Evolutionary conservation across 257 asterid genomes (phyloP).

Genomic region (Solanum chaucha): DNA sequence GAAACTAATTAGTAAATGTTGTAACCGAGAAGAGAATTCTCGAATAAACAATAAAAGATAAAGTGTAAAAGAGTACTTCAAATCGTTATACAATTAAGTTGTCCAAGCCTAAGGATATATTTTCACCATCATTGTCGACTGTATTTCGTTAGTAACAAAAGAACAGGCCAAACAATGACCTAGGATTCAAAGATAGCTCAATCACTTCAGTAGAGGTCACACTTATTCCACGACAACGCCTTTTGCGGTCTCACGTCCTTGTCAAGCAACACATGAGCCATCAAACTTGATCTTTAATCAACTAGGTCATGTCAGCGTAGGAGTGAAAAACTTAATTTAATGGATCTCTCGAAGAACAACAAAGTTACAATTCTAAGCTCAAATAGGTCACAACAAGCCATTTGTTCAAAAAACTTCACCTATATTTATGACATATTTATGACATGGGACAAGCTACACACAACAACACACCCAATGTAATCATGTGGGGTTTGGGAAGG

Average conservation of each 20-base stretch:
- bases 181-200: background rate
- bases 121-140: background rate
- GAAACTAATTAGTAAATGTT: background rate
- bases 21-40: background rate
- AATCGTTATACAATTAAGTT: background rate
- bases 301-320: background rate
- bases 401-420: background rate
- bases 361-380: background rate
- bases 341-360: background rate
- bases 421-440: background rate
- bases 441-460: background rate
- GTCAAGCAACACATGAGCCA: background rate
- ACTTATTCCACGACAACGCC: background rate
- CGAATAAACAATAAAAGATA: background rate
- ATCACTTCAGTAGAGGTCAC: background rate
- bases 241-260: background rate
- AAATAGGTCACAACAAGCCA: background rate
- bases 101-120: background rate
- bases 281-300: background rate
- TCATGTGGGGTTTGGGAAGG: background rate
- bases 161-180: background rate
- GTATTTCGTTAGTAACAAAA: background rate
- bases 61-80: background rate
- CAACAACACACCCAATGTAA: background rate
- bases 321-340: background rate